These are phyloP conservation scores for Medicago arabica DNA, from an alignment of 306 rosid species.

Conservation along the genomic window DNA sequence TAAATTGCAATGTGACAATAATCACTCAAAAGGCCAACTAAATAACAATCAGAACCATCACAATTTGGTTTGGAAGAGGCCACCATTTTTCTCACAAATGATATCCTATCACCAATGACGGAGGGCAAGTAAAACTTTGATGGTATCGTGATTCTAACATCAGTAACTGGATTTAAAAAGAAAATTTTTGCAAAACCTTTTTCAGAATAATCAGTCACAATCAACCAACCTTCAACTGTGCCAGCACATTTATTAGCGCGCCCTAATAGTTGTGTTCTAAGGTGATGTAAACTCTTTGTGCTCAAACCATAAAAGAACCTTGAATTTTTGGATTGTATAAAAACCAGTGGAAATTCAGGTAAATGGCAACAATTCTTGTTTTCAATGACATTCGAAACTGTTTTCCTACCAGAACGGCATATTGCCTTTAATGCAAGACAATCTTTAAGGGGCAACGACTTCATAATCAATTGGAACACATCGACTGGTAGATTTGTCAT, in stretches of 20 bases:
- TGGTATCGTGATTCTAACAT: background rate
- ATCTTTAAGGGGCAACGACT: background rate
- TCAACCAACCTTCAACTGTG: background rate
- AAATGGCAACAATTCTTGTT: background rate
- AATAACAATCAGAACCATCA: background rate
- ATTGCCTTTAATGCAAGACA: background rate
- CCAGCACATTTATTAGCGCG: background rate
- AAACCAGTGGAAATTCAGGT: slow-evolving; percentile 24
- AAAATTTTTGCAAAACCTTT: background rate
- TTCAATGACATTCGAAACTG: background rate
- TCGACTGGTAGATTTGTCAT: background rate
- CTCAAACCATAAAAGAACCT: too few species aligned
- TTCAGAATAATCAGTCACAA: background rate
- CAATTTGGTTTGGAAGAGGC: slow-evolving; percentile 12
- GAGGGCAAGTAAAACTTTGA: background rate
- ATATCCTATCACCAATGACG: background rate
- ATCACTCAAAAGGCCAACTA: background rate
- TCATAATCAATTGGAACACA: background rate
- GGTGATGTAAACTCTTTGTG: background rate
- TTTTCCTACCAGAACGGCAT: background rate
- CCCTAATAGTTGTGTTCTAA: background rate
- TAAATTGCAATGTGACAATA: slow-evolving; percentile 20
- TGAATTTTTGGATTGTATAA: too few species aligned
- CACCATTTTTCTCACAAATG: background rate
- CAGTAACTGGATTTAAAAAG: slow-evolving; percentile 11